These are phyloP conservation scores for Sphagnum contortum DNA, from an alignment of 225 moss, liverwort and hornwort genomes.

Conservation along the genomic window DNA sequence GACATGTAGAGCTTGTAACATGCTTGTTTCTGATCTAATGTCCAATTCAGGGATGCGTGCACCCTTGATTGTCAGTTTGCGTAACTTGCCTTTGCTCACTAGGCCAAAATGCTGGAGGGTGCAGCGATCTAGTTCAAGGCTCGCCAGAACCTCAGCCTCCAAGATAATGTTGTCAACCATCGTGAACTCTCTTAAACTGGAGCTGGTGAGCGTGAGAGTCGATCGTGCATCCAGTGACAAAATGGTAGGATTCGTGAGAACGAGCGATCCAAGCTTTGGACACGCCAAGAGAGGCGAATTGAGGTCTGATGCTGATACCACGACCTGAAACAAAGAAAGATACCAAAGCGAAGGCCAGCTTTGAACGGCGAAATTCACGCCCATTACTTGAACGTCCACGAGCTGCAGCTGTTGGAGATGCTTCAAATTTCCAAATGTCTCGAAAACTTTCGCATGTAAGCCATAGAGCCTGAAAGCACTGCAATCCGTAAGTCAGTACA, in stretches of 20 bases:
- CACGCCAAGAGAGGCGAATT: conserved; percentile 61
- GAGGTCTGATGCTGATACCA: conserved; percentile 44
- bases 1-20: conserved; percentile 53
- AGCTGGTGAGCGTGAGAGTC: conserved; percentile 40
- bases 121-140: conserved; percentile 38
- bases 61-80: conserved; percentile 42
- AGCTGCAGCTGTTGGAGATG: too few species aligned
- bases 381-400: too few species aligned
- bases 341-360: conserved; percentile 50
- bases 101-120: conserved; percentile 48
- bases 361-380: conserved; percentile 28
- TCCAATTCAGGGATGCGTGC: conserved; percentile 32
- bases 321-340: conserved; percentile 53
- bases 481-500: too few species aligned
- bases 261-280: conserved; percentile 56
- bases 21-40: conserved; percentile 37
- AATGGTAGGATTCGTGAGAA: conserved; percentile 29
- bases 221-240: conserved; percentile 17
- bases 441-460: too few species aligned
- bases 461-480: too few species aligned
- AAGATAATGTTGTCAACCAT: conserved; percentile 32
- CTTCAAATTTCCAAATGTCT: too few species aligned
- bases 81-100: conserved; percentile 53
- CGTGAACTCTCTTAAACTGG: conserved; percentile 35
- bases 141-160: conserved; percentile 55